Base-by-base conservation (phyloP, 768 basidiomycete genomes). In the Plicaturopsis crispa region DNA sequence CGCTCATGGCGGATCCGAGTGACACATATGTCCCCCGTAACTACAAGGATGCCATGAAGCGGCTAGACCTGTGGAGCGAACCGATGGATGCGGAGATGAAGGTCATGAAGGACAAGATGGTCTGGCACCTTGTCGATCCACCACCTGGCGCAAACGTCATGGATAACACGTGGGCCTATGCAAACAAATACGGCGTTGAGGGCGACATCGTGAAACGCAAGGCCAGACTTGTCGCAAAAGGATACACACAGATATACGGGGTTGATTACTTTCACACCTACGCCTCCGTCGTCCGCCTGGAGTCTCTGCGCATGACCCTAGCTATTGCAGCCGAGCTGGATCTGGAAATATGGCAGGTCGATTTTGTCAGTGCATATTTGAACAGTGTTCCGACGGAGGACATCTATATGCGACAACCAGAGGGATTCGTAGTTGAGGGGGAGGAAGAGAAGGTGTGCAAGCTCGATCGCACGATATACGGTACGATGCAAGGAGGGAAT, bases 371-470 rank as follows among this genome's bases (percentile, higher is more conserved):
- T 0, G 66, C 65, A 0, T 72, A 61, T 45, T 55, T 74, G 0
- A 66, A 60, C 37, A 52, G 58, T 2, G 48, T 61, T 18, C 59
- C 71, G 19, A 53, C 54, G 22, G 54, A 62, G 26, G 23, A 43
- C 1, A 66, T 75, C 28, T 73, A 63, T 51, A 70, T 75, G 66
- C 24, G 54, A 7, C 57, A 62, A 34, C 65, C 67, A 1, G 56
- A 54, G 0, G 60, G 63, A 0, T 61, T 54, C 21, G 33, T 37
- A 11, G 21, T 33, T n/a, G 44, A 36, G 0, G 32, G 26, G 19
- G 30, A 36, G n/a, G 12, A 38, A 1, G 17, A 30, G 6, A 24
- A 42, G 11, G 55, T 57, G 1, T 54, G 49, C 21, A 39, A 37
- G 2, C 51, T 62, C 5, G 17, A 21, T 5, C 57, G 57, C 30